Base-by-base conservation (phyloP, 1,284 basidiomycete species). In the Cryptococcus maquisensis region DNA sequence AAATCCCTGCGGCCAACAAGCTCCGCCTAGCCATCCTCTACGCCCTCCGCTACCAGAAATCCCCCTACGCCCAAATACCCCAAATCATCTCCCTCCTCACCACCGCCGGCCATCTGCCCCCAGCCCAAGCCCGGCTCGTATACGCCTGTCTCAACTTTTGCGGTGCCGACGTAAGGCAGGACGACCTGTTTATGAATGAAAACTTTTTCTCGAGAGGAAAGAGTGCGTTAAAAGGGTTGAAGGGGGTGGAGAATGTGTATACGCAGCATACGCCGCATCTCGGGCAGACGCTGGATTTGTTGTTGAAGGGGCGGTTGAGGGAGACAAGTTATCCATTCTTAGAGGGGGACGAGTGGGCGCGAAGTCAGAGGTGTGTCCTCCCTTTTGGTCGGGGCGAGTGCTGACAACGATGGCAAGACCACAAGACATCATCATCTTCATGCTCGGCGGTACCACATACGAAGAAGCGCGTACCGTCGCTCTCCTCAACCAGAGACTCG, bases 211-310 rank as follows among this genome's bases (percentile, higher is more conserved):
- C 91, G 1, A 87, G 95, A 68, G 96, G 96, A 6, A 88, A 92
- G 57, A 92, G 88, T 36, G 96, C 95, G 0, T 75, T 99, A 59
- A 97, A 97, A 72, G 96, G 96, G 1, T 79, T 98, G 52, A 97
- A 97, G 80, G 96, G 96, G 7, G 96, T 98, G 6, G 96, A 99
- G 74, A 99, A 99, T 68, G 95, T 98, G 8, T 99, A 98, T 71
- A 99, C 94, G 52, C 96, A 98, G 68, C 96, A 98, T 69, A 87
- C 86, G 15, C 96, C 96, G 9, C 93, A 96, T 73, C 79, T 99
- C 3, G 85, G 88, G 0, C 86, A 97, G 69, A 98, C 95, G 5
- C 77, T 98, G 20, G 96, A 99, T 69, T 82, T 88, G 52, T 77
- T 99, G 2, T 83, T 96, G 66, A 91, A 85, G 66, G 95, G 93